Evolutionary conservation across 306 rosid genomes (phyloP).

Genomic region (Cucurbita pepo): DNA sequence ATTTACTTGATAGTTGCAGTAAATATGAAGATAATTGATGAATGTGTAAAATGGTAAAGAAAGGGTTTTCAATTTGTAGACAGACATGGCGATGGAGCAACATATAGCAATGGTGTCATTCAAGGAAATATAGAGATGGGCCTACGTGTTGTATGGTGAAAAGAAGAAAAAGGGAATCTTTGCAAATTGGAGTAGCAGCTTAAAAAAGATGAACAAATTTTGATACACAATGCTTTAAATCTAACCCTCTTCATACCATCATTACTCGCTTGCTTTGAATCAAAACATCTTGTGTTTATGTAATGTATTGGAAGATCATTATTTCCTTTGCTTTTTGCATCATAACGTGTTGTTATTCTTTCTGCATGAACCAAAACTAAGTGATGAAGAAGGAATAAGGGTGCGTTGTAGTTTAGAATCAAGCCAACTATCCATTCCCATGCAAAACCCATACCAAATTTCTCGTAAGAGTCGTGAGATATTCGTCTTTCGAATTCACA

Average conservation of each 20-base stretch:
- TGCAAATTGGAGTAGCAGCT: neutral
- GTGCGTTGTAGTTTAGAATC: too few relatives aligned
- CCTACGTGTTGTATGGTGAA: neutral
- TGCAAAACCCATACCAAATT: neutral
- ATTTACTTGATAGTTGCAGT: neutral
- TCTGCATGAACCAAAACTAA: too few relatives aligned
- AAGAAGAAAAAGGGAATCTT: neutral
- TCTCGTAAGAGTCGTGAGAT: neutral
- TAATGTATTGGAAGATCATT: neutral
- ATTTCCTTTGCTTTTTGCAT: too few relatives aligned
- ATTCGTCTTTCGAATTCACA: constrained; percentile 33
- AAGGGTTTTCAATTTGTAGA: neutral
- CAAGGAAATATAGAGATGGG: neutral
- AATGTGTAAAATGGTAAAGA: neutral
- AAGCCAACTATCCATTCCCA: neutral
- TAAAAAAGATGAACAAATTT: neutral
- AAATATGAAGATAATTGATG: neutral
- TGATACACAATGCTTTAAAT: neutral
- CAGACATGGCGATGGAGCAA: neutral
- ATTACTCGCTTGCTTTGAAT: neutral
- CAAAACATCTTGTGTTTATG: neutral
- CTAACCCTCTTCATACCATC: neutral
- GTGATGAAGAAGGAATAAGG: too few relatives aligned
- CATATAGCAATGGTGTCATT: neutral
- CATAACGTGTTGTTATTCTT: too few relatives aligned